These are phyloP conservation scores for Ascoidea asiatica DNA, from an alignment of 805 yeast species.

Conservation along the genomic window DNA sequence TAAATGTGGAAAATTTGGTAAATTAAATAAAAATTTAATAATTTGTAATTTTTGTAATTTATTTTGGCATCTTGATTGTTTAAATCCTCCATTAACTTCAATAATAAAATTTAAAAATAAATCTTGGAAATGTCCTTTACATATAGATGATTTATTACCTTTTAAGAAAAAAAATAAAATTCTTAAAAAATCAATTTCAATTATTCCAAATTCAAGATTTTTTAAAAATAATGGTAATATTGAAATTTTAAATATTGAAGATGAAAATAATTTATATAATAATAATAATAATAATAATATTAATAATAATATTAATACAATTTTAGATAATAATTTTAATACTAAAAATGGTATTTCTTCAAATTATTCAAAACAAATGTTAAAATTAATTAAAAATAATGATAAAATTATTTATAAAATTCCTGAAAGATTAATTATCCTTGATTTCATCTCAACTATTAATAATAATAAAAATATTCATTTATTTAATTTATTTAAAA, in stretches of 20 bases:
- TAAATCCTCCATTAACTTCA: constrained; percentile 59
- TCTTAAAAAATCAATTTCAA: constrained; percentile 33
- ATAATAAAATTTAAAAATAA: constrained; percentile 62
- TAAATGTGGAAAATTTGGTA: constrained; percentile 61
- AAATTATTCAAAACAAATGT: neutral
- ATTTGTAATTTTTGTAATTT: constrained; percentile 76
- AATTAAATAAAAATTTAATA: constrained; percentile 30
- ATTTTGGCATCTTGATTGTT: constrained; percentile 84
- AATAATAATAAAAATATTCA: constrained; percentile 21
- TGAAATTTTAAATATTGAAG: constrained; percentile 36
- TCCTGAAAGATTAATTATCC: constrained; percentile 52
- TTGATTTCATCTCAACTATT: constrained; percentile 54
- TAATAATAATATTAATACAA: constrained; percentile 2
- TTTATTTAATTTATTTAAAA: no score
- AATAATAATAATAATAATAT: constrained; percentile 1
- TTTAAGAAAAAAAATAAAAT: constrained; percentile 26
- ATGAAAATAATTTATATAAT: constrained; percentile 6
- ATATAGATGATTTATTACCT: constrained; percentile 39
- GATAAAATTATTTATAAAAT: constrained; percentile 44
- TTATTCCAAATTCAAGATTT: constrained; percentile 20
- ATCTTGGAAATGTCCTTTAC: constrained; percentile 84
- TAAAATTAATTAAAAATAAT: constrained; percentile 12
- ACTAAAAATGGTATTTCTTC: neutral
- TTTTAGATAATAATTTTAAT: constrained; percentile 2
- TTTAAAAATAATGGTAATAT: constrained; percentile 41